Evolutionary conservation across 2,329 filamentous ascomycete species (phyloP).

Genomic region (Verticillium dahliae): DNA sequence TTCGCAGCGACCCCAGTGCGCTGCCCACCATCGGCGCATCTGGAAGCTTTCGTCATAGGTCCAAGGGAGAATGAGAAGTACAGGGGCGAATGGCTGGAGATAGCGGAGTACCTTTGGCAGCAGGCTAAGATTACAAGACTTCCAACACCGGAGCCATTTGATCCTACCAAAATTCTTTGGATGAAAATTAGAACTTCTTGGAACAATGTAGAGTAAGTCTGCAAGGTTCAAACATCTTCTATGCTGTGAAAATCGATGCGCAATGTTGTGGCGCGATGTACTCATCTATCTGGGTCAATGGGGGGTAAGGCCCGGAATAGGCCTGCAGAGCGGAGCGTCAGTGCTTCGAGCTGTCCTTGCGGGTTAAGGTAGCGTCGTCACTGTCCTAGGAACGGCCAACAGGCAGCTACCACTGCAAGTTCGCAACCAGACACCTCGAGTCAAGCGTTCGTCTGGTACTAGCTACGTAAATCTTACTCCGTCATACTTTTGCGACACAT

Average conservation of each 20-base stretch:
- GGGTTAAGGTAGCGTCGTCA: constrained; percentile 7
- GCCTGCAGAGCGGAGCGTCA: not conserved
- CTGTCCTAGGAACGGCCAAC: constrained; percentile 5
- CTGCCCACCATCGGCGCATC: too few species aligned
- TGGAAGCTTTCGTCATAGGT: too few species aligned
- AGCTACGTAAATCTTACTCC: constrained; percentile 1
- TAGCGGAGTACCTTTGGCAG: too few species aligned
- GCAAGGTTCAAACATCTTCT: too few species aligned
- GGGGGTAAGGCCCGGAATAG: not conserved
- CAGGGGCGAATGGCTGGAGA: too few species aligned
- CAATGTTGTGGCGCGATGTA: not conserved
- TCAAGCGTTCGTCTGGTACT: not conserved
- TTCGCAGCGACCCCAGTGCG: too few species aligned
- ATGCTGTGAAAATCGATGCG: not conserved
- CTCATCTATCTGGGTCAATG: not conserved
- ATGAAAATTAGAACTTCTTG: too few species aligned
- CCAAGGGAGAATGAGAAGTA: too few species aligned
- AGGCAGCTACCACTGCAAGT: constrained; percentile 6
- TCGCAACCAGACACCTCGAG: constrained; percentile 10
- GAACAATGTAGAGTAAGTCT: too few species aligned
- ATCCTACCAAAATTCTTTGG: too few species aligned
- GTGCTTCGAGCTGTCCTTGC: constrained; percentile 1
- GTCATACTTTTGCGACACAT: constrained; percentile 4
- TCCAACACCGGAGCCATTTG: too few species aligned
- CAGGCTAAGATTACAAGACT: too few species aligned